These are phyloP conservation scores for Saccharomyces hybrid DNA, from an alignment of 1,139 yeast genomes.

Conservation along the genomic window DNA sequence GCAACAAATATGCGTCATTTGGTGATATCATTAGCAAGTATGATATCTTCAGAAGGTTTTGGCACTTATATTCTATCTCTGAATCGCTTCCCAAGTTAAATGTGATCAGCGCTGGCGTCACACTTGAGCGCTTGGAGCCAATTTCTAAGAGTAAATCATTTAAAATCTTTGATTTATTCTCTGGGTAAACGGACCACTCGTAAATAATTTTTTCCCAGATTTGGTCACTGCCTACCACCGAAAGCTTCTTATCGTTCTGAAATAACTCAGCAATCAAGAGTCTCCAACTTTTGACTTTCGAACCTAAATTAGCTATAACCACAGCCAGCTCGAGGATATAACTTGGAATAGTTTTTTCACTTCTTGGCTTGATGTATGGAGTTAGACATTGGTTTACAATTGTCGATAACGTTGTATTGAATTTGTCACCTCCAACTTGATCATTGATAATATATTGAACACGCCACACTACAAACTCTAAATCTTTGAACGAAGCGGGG, in stretches of 20 bases:
- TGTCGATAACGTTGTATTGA: slow-evolving; percentile 37
- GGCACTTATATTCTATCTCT: slow-evolving; percentile 23
- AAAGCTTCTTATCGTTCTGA: slow-evolving; percentile 36
- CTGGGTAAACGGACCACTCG: slow-evolving; percentile 30
- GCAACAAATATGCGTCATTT: slow-evolving; percentile 45
- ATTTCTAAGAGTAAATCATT: slow-evolving; percentile 22
- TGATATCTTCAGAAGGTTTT: slow-evolving; percentile 36
- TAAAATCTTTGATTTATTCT: slow-evolving; percentile 40
- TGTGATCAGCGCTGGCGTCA: slow-evolving; percentile 27
- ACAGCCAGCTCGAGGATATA: slow-evolving; percentile 35
- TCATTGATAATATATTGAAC: slow-evolving; percentile 44
- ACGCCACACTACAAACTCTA: slow-evolving; percentile 35
- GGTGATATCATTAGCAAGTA: slow-evolving; percentile 58
- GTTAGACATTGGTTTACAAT: slow-evolving; percentile 40
- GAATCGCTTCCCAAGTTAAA: slow-evolving; percentile 29
- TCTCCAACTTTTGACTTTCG: slow-evolving; percentile 46
- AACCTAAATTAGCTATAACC: slow-evolving; percentile 30
- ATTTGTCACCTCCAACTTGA: slow-evolving; percentile 39
- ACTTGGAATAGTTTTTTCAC: slow-evolving; percentile 28
- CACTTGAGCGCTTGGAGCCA: slow-evolving; percentile 22
- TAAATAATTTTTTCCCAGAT: slow-evolving; percentile 22
- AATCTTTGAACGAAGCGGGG: slow-evolving; percentile 6
- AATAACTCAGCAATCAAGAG: slow-evolving; percentile 45
- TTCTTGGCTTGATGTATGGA: slow-evolving; percentile 40
- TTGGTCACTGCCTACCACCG: slow-evolving; percentile 9